Conservation (phyloP, 2,329 filamentous ascomycete genomes). For the Exophiala phaeomuriformis region DNA sequence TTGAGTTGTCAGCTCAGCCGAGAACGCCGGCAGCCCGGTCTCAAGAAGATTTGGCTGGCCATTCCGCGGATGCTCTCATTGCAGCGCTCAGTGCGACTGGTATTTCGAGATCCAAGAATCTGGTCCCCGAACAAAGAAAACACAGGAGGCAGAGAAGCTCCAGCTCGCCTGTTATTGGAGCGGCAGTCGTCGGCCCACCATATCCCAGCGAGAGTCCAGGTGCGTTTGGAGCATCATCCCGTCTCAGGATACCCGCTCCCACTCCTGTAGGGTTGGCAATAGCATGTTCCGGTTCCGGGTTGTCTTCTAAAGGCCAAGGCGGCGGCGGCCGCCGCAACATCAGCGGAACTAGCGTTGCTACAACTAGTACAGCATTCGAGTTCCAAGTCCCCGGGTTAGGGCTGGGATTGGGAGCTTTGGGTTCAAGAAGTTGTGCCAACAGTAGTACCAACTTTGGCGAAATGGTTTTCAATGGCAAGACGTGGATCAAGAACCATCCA, state of each 20-base stretch:
- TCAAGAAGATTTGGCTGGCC: background rate
- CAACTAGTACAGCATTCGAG: constrained; percentile 1
- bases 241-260: constrained; percentile 9
- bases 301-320: background rate
- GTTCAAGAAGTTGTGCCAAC: too few species aligned
- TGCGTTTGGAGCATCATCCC: background rate
- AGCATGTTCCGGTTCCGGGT: constrained; percentile 3
- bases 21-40: constrained; percentile 1
- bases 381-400: constrained; percentile 11
- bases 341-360: constrained; percentile 14
- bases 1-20: constrained; percentile 6
- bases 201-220: background rate
- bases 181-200: background rate
- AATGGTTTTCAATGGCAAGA: constrained; percentile 16
- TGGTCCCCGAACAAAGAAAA: background rate
- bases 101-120: background rate
- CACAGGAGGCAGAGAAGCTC: constrained; percentile 14
- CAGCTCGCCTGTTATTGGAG: constrained; percentile 11
- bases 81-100: constrained; percentile 10
- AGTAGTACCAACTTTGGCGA: constrained; percentile 7
- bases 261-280: constrained; percentile 12
- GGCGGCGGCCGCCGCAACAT: constrained; percentile 15
- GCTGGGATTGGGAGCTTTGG: background rate
- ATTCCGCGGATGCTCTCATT: background rate
- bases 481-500: constrained; percentile 22